Percentiles rank a stretch among this genome's conserved stretches.
Evolutionary conservation across 202 grass and related monocot genomes (phyloP).

Genomic region (Eragrostis tef): DNA sequence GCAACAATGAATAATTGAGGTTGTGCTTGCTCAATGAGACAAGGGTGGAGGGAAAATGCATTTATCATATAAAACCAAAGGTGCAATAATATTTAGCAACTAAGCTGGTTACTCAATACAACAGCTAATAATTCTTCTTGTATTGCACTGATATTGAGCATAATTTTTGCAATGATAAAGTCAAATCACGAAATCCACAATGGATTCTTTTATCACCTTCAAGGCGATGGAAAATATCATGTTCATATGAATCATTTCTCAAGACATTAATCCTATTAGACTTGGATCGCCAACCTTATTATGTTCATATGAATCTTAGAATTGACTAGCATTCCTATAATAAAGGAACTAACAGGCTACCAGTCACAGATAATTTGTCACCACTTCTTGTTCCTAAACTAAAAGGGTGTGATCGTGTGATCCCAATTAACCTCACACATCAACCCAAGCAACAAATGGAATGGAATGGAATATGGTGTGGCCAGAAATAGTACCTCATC

Average conservation of each 20-base stretch:
- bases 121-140: background rate
- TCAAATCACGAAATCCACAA: background rate
- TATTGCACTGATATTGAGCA: background rate
- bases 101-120: background rate
- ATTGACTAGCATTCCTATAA: too few species aligned
- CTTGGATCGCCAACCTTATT: background rate
- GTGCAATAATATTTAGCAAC: background rate
- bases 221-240: too few species aligned
- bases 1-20: conserved; percentile 33
- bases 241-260: background rate
- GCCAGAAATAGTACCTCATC: conserved; percentile 58
- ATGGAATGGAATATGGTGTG: background rate
- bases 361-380: background rate
- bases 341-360: too few species aligned
- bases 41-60: background rate
- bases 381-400: background rate
- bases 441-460: background rate
- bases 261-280: background rate
- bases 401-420: background rate
- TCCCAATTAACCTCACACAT: background rate
- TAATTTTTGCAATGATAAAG: background rate
- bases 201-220: background rate
- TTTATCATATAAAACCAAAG: conserved; percentile 18
- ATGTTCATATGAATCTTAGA: background rate
- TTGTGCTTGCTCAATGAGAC: conserved; percentile 25